Evolutionary conservation across 441 rosid species (phyloP), one percentile per base, ranked within the genome.

Genomic region (California macrophylla): DNA sequence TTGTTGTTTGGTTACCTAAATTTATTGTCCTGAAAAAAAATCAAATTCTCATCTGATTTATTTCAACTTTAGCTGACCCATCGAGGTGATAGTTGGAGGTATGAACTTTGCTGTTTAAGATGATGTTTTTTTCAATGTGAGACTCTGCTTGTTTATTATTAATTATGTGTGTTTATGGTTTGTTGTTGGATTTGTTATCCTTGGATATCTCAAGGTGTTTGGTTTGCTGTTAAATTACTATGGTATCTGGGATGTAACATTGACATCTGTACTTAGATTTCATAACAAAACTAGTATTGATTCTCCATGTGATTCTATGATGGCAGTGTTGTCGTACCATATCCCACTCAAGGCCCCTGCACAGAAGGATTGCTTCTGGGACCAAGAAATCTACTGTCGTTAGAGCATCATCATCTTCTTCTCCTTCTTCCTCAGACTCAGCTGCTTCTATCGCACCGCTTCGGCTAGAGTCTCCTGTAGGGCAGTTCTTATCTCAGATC

Each of bases 401-500:
- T 25, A 84, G 79, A 80, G 98, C 93, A 42, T 83, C 78, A 2
- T 32, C 77, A 0, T 73, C 88, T 13, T 34, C 76, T 6, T 79
- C 83, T 70, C 76, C 86, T 0, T 86, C 83, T 13, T 82, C 87
- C 6, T 58, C 79, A 7, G 82, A 86, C 7, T 79, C 86, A 0
- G 3, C 71, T 9, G 75, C 82, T 38, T 80, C 89, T 8, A 82
- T 91, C 67, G 93, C 95, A 13, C 96, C 98, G 0, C 96, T 91
- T 20, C 86, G 76, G 84, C 81, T 93, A 69, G 85, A 88, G 75
- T 91, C 98, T 45, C 97, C 97, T 0, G 79, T 85, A 15, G 97
- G 97, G 42, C 95, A 88, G 81, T 86, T 93, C 69, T 78, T 93
- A 75, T 82, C 89, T 18, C 92, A 91, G 84, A 91, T 93, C 34